Conservation (phyloP, 2,329 filamentous ascomycete genomes). For the Ophiostoma sp. region DNA sequence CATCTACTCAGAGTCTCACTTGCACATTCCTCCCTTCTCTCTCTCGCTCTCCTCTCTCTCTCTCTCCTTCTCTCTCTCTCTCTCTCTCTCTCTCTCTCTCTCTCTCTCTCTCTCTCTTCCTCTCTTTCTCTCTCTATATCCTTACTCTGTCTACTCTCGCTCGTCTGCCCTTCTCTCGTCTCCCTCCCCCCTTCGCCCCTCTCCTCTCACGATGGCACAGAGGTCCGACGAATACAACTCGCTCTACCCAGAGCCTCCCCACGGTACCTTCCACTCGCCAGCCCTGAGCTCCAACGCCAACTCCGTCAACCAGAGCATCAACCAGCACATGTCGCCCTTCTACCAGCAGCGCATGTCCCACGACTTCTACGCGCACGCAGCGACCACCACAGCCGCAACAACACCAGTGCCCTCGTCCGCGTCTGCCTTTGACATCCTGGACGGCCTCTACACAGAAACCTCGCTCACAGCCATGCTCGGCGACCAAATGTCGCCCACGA, state of each 20-base stretch:
- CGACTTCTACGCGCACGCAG: constrained; percentile 25
- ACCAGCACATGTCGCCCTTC: constrained; percentile 11
- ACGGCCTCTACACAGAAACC: constrained; percentile 44
- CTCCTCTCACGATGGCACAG: constrained; percentile 24
- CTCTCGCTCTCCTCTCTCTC: neutral
- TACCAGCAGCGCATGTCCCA: constrained; percentile 24
- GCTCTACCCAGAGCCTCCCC: constrained; percentile 28
- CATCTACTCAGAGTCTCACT: constrained; percentile 6
- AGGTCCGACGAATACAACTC: constrained; percentile 26
- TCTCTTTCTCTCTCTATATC: neutral
- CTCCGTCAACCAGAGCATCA: neutral
- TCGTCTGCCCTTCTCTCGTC: neutral
- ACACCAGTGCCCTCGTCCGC: constrained; percentile 32
- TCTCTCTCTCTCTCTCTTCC: neutral
- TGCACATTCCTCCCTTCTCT: neutral
- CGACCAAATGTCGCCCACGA: constrained; percentile 43
- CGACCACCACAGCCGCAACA: neutral
- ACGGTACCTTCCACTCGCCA: constrained; percentile 20
- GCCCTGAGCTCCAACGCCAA: constrained; percentile 19
- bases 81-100: neutral
- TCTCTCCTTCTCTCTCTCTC: neutral
- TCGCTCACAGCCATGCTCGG: constrained; percentile 41
- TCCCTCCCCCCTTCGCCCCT: neutral
- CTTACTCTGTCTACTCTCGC: neutral
- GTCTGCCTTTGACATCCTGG: constrained; percentile 37